These are phyloP conservation scores for Scedosporium dehoogii DNA, from an alignment of 2,329 filamentous ascomycete species.

Conservation along the genomic window DNA sequence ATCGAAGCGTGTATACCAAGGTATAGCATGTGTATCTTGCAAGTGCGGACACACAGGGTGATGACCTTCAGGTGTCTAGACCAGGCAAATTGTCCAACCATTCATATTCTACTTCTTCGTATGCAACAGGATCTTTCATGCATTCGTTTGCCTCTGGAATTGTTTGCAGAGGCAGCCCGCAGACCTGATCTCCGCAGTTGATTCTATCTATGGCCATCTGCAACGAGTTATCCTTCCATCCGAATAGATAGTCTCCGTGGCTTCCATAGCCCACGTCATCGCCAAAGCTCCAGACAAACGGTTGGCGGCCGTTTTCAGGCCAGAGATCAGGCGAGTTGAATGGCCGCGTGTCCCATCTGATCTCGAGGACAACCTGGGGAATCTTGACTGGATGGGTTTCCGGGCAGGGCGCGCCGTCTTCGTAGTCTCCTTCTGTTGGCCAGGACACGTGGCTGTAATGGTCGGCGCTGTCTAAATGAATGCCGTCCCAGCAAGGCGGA, in stretches of 20 bases:
- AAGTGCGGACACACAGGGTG: not conserved
- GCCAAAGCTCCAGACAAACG: constrained; percentile 19
- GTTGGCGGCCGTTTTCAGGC: constrained; percentile 19
- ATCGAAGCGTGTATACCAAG: too few species aligned
- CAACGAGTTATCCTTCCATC: constrained; percentile 23
- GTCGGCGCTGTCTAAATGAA: constrained; percentile 36
- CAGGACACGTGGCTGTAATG: constrained; percentile 43
- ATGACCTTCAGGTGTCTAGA: not conserved
- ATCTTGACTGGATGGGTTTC: constrained; percentile 26
- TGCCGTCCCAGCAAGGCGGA: constrained; percentile 45
- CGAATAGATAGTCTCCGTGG: constrained; percentile 29
- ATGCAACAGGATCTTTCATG: not conserved
- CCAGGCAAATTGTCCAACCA: not conserved
- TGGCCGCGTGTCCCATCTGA: constrained; percentile 26
- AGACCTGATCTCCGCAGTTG: not conserved
- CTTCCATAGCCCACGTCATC: constrained; percentile 24
- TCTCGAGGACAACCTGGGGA: constrained; percentile 29
- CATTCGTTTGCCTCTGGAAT: constrained; percentile 1
- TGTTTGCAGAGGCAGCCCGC: not conserved
- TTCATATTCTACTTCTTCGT: not conserved
- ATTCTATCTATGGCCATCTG: constrained; percentile 18
- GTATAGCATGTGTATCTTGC: not conserved
- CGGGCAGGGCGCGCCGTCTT: constrained; percentile 21
- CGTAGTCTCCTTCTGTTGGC: constrained; percentile 14
- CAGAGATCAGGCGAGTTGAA: constrained; percentile 20